Evolutionary conservation across 257 asterid genomes (phyloP).

Genomic region (Lithospermum erythrorhizon): DNA sequence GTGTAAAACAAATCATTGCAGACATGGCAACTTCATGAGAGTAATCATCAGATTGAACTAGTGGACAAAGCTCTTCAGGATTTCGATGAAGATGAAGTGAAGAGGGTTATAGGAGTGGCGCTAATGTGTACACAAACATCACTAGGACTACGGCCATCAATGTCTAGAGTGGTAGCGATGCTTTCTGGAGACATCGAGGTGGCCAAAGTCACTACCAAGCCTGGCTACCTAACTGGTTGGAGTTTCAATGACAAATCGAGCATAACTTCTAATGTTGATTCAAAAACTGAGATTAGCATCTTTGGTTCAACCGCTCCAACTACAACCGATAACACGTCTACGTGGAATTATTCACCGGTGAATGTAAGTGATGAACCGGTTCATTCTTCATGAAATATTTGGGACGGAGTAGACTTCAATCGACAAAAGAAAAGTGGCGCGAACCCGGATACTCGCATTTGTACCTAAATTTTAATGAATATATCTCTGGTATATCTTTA

Average conservation of each 20-base stretch:
- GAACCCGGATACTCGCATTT: too few relatives aligned
- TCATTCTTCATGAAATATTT: too few relatives aligned
- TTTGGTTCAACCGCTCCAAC: neutral
- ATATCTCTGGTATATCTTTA: too few relatives aligned
- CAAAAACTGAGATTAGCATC: neutral
- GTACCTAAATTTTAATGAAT: too few relatives aligned
- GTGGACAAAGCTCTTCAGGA: neutral
- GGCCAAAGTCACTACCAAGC: neutral
- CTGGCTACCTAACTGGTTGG: neutral
- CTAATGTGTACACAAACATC: slow-evolving; percentile 3
- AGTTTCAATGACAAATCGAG: neutral
- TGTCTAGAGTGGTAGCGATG: slow-evolving; percentile 4
- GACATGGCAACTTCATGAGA: slow-evolving; percentile 3
- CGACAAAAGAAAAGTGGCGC: too few relatives aligned
- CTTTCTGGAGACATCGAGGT: slow-evolving; percentile 7
- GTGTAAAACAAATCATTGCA: neutral
- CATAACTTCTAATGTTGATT: neutral
- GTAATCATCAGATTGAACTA: neutral
- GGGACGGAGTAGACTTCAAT: too few relatives aligned
- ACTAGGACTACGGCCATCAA: slow-evolving; percentile 1
- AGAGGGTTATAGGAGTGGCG: slow-evolving; percentile 4
- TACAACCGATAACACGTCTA: neutral
- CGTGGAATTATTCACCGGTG: too few relatives aligned
- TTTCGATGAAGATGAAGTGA: neutral
- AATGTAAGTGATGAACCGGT: too few relatives aligned